These are phyloP conservation scores for Luzula sylvatica DNA, from an alignment of 176 grass and related monocot species.

Conservation along the genomic window DNA sequence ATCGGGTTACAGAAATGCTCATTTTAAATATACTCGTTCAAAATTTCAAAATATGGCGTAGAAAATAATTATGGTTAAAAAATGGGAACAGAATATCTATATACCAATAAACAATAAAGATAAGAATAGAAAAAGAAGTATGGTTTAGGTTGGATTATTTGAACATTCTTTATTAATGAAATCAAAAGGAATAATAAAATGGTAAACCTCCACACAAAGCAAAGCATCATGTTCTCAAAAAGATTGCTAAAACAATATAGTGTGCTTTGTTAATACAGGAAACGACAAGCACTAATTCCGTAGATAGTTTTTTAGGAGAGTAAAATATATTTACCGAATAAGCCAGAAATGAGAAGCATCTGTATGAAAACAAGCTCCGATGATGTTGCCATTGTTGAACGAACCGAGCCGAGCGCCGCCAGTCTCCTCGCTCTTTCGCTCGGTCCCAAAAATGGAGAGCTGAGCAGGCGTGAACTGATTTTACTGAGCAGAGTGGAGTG, in stretches of 20 bases:
- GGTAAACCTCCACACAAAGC: too few relatives aligned
- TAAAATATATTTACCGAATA: not conserved
- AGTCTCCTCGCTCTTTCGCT: not conserved
- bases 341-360: constrained; percentile 15
- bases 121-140: too few relatives aligned
- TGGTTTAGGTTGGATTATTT: too few relatives aligned
- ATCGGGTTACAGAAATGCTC: too few relatives aligned
- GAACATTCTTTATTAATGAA: too few relatives aligned
- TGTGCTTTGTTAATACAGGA: not conserved
- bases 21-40: too few relatives aligned
- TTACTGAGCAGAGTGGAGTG: constrained; percentile 12
- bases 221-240: constrained; percentile 1
- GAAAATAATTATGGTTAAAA: too few relatives aligned
- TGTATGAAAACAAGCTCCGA: not conserved
- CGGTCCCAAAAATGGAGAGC: constrained; percentile 2
- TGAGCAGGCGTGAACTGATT: constrained; percentile 13
- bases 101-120: too few relatives aligned
- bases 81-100: too few relatives aligned
- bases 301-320: too few relatives aligned
- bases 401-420: not conserved
- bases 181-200: too few relatives aligned
- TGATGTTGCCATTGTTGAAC: constrained; percentile 2
- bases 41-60: too few relatives aligned
- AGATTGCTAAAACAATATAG: not conserved
- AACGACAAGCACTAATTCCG: constrained; percentile 10